These are phyloP conservation scores for Echinochloa phyllopogon DNA, from an alignment of 176 grass and related monocot genomes.

Conservation along the genomic window DNA sequence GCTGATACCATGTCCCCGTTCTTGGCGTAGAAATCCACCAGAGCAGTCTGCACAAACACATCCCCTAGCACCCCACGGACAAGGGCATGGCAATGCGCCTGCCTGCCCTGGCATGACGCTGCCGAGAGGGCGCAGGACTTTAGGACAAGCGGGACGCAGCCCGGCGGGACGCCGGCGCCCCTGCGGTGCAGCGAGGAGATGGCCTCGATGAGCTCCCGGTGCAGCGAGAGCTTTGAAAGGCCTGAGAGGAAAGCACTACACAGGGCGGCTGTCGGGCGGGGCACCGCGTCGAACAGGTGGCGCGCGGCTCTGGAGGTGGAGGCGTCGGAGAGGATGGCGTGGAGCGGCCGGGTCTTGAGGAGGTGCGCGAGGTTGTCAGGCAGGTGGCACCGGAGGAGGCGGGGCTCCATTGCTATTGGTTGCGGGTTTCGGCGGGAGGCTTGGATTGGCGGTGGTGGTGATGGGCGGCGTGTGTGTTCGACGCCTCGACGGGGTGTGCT, in stretches of 20 bases:
- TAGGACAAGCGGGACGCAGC: slow-evolving; percentile 56
- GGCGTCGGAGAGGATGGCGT: slow-evolving; percentile 46
- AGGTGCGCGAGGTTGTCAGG: slow-evolving; percentile 30
- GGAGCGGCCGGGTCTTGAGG: slow-evolving; percentile 59
- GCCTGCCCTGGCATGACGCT: slow-evolving; percentile 50
- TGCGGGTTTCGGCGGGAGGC: background rate
- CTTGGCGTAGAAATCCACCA: slow-evolving; percentile 94
- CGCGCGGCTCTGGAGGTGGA: slow-evolving; percentile 46
- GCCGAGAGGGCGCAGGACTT: slow-evolving; percentile 64
- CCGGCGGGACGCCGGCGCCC: slow-evolving; percentile 35
- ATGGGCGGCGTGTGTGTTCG: slow-evolving; percentile 17
- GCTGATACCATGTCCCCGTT: slow-evolving; percentile 62
- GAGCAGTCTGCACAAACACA: slow-evolving; percentile 63
- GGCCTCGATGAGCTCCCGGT: slow-evolving; percentile 53
- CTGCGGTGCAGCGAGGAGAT: slow-evolving; percentile 54
- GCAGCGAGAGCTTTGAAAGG: slow-evolving; percentile 65
- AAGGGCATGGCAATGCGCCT: slow-evolving; percentile 68
- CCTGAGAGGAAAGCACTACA: slow-evolving; percentile 50
- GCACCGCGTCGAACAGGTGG: slow-evolving; percentile 72
- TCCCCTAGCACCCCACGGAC: slow-evolving; percentile 52
- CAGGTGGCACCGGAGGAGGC: slow-evolving; percentile 38
- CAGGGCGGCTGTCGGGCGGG: slow-evolving; percentile 52
- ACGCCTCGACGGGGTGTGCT: slow-evolving; percentile 18
- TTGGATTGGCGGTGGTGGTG: background rate
- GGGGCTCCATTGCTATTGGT: slow-evolving; percentile 42